Evolutionary conservation across 164 flowering plant species (phyloP).

Genomic region (Stephania cephalantha): DNA sequence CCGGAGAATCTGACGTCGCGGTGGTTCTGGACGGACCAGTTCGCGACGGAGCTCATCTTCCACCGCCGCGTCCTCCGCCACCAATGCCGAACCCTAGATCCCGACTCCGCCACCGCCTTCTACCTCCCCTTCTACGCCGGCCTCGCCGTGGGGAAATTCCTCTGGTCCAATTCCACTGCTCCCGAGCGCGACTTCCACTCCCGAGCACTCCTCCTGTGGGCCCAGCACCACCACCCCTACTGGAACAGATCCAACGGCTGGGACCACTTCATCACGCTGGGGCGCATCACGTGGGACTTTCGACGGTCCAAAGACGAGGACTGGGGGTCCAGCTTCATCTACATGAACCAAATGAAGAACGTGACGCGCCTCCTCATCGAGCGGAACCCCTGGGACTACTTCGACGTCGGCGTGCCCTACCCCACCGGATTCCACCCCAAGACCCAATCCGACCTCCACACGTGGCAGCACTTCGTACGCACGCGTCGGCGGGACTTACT

Average conservation of each 20-base stretch:
- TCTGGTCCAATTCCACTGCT: constrained; percentile 45
- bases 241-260: constrained; percentile 59
- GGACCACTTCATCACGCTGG: constrained; percentile 84
- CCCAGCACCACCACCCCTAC: constrained; percentile 49
- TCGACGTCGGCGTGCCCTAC: constrained; percentile 90
- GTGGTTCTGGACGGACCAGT: constrained; percentile 85
- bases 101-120: constrained; percentile 62
- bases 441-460: constrained; percentile 38
- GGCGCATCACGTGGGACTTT: constrained; percentile 91
- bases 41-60: constrained; percentile 63
- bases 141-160: constrained; percentile 60
- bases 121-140: constrained; percentile 91
- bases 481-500: constrained; percentile 36
- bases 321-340: constrained; percentile 81
- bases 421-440: constrained; percentile 95
- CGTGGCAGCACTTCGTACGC: constrained; percentile 64
- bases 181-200: constrained; percentile 58
- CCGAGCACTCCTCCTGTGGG: constrained; percentile 48
- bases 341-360: constrained; percentile 64
- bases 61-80: constrained; percentile 64
- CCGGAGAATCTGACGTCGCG: constrained; percentile 40
- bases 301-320: constrained; percentile 60
- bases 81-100: constrained; percentile 60
- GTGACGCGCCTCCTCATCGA: constrained; percentile 82
- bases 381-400: constrained; percentile 78